Evolutionary conservation across 768 basidiomycete species (phyloP).

Genomic region (Boletus sp.): DNA sequence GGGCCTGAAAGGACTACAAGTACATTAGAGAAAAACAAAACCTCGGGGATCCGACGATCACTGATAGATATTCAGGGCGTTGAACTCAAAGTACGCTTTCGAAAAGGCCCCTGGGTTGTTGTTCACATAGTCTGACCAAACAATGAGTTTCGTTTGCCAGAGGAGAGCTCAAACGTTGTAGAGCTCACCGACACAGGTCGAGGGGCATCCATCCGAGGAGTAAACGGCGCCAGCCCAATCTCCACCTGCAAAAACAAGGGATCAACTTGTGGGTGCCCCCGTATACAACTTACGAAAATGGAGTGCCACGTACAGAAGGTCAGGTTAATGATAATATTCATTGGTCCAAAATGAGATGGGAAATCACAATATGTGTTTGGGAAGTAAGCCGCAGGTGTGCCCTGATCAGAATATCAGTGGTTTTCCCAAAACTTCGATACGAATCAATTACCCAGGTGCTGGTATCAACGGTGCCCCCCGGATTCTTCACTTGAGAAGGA

Average conservation of each 20-base stretch:
- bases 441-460: slow-evolving; percentile 22
- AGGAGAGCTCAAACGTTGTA: neutral
- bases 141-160: slow-evolving; percentile 25
- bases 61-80: slow-evolving; percentile 21
- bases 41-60: neutral
- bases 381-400: slow-evolving; percentile 15
- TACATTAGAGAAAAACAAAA: neutral
- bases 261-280: neutral
- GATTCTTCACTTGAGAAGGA: slow-evolving; percentile 32
- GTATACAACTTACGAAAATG: neutral
- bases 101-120: slow-evolving; percentile 23
- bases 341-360: slow-evolving; percentile 11
- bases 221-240: slow-evolving; percentile 28
- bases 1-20: neutral
- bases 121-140: slow-evolving; percentile 47
- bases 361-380: slow-evolving; percentile 15
- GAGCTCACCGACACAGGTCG: slow-evolving; percentile 25
- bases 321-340: slow-evolving; percentile 22
- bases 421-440: too few species aligned
- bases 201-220: slow-evolving; percentile 23
- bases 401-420: slow-evolving; percentile 1
- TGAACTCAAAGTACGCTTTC: slow-evolving; percentile 24
- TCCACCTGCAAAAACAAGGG: slow-evolving; percentile 17
- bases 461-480: slow-evolving; percentile 18
- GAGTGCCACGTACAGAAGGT: slow-evolving; percentile 16